These are phyloP conservation scores for Penicillium diatomitis DNA, from an alignment of 495 filamentous ascomycete genomes.

Conservation along the genomic window DNA sequence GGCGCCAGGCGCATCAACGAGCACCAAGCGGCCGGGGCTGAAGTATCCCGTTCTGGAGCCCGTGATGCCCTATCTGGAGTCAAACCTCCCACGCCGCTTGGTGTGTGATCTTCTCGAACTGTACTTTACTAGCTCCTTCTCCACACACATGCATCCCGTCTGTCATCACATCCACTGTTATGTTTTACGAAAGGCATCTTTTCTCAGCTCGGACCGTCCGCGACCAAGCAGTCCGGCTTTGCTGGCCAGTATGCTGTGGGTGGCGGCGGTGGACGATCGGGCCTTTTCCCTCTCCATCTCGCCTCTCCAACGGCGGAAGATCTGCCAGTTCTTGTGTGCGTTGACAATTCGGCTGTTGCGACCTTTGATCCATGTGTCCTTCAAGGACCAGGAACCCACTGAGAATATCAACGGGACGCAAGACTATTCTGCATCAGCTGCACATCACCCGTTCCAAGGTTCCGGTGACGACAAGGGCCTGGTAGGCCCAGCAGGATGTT, in stretches of 20 bases:
- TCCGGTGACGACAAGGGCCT: slow-evolving; percentile 70
- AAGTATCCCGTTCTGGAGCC: slow-evolving; percentile 84
- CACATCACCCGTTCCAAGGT: slow-evolving; percentile 46
- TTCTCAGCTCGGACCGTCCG: slow-evolving; percentile 69
- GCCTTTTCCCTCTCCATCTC: slow-evolving; percentile 78
- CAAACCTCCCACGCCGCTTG: slow-evolving; percentile 64
- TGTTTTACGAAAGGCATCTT: slow-evolving; percentile 81
- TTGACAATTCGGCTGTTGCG: slow-evolving; percentile 79
- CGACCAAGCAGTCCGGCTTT: slow-evolving; percentile 79
- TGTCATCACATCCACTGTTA: slow-evolving; percentile 90
- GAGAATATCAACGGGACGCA: slow-evolving; percentile 21
- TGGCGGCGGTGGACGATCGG: slow-evolving; percentile 85
- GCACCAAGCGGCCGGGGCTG: slow-evolving; percentile 24
- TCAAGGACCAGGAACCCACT: slow-evolving; percentile 27
- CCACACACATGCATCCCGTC: slow-evolving; percentile 75
- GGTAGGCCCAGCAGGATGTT: slow-evolving; percentile 63
- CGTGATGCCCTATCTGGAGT: slow-evolving; percentile 64
- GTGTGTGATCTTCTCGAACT: slow-evolving; percentile 81
- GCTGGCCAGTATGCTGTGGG: slow-evolving; percentile 91
- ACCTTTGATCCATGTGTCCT: slow-evolving; percentile 66
- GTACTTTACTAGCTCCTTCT: slow-evolving; percentile 81
- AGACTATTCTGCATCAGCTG: slow-evolving; percentile 21
- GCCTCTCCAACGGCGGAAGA: slow-evolving; percentile 74
- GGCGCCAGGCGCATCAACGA: slow-evolving; percentile 10
- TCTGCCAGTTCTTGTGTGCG: slow-evolving; percentile 85